Evolutionary conservation across 345 rosid genomes (phyloP), one percentile per base, ranked within the genome.

Genomic region (Arabis alpina): DNA sequence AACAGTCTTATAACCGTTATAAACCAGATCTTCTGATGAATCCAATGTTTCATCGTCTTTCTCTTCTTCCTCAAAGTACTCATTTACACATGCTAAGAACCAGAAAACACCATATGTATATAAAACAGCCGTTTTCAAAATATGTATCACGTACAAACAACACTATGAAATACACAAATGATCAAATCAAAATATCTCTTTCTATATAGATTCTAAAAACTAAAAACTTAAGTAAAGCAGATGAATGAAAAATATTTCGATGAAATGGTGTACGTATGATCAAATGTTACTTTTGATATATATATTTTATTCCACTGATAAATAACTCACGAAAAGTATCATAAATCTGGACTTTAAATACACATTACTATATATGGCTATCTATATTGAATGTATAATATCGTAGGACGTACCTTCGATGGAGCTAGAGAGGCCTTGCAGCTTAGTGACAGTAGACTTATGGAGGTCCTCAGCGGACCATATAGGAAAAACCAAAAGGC

Each of bases 381-480:
- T 45, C 19, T 3, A 37, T 64, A 36, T 58, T n/a, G 53, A 54
- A 53, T 61, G 12, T 42, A 42, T 16, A 0, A 25, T 15, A 61
- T 4, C 34, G 4, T 25, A 55, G 16, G 13, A 7, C 19, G 13
- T 72, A 86, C 96, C 92, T 80, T 87, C 85, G 1, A 89, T 86
- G 25, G 82, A 88, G n/a, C 54, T 77, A 5, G 88, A 91, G 0
- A 89, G 86, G 14, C 86, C 88, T 84, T 86, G 85, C 25, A 92
- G 81, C 80, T 88, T 92, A 61, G 50, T 58, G 0, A 78, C 85
- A 2, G 92, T 86, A 61, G 81, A 71, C 44, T 79, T 84, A 12
- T 92, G 96, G 43, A 92, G 92, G 59, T 87, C 89, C 73, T 87
- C 87, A 6, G 93, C 88, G 0, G 98, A 89, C 96, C 96, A 92